phyloP scores from a whole-genome alignment of 2,329 filamentous ascomycete species.

The Nemania sp. region DNA sequence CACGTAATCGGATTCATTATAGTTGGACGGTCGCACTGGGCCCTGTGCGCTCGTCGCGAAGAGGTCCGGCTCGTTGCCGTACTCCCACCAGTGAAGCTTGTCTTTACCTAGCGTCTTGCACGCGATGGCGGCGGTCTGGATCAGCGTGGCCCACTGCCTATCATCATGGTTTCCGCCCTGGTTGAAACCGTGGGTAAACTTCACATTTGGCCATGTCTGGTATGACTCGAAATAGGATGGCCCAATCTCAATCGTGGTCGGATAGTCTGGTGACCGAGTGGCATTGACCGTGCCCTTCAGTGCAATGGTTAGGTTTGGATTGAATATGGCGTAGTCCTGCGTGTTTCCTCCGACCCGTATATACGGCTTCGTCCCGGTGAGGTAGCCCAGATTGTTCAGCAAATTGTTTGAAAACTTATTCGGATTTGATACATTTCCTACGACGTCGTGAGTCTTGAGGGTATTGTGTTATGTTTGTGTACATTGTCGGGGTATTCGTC shows the following conservation, averaged over 20 bases:
- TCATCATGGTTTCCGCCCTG: constrained; percentile 55
- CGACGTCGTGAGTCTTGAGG: constrained; percentile 11
- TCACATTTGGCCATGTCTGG: constrained; percentile 57
- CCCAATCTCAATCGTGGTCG: constrained; percentile 63
- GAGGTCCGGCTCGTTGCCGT: constrained; percentile 68
- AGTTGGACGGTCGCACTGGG: constrained; percentile 54
- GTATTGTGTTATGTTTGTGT: background rate
- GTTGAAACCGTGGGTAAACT: constrained; percentile 67
- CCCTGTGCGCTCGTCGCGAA: constrained; percentile 58
- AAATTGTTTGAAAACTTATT: constrained; percentile 66
- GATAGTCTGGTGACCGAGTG: constrained; percentile 59
- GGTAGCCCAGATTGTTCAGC: constrained; percentile 58
- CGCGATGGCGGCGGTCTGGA: constrained; percentile 59
- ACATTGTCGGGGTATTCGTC: background rate
- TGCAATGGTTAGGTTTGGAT: constrained; percentile 54
- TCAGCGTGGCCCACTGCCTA: constrained; percentile 54
- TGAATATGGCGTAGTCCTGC: constrained; percentile 67
- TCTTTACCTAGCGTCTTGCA: constrained; percentile 59
- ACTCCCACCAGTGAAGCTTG: constrained; percentile 62
- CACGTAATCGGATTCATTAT: constrained; percentile 60
- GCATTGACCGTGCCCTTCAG: constrained; percentile 58
- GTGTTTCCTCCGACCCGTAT: constrained; percentile 70
- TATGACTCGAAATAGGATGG: constrained; percentile 68
- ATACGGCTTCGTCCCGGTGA: constrained; percentile 61
- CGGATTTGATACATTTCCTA: constrained; percentile 50